phyloP scores from a whole-genome alignment of 495 filamentous ascomycete genomes.

The Geopyxis carbonaria region DNA sequence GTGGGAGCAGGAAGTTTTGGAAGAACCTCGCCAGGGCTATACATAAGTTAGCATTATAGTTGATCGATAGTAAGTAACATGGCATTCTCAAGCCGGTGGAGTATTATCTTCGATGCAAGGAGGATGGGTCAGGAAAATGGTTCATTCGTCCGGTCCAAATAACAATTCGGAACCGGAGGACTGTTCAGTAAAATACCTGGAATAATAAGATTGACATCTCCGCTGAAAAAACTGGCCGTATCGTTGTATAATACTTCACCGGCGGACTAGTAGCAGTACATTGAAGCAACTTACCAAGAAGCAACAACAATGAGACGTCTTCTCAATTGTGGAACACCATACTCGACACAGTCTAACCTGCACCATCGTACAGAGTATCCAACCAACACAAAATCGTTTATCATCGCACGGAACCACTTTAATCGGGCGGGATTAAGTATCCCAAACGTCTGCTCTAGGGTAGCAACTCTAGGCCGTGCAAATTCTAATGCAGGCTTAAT shows the following conservation, averaged over 20 bases:
- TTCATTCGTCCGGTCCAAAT: too few species aligned
- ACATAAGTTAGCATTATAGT: slow-evolving; percentile 1
- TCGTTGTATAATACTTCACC: too few species aligned
- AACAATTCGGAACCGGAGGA: too few species aligned
- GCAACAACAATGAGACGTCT: slow-evolving; percentile 61
- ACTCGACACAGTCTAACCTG: slow-evolving; percentile 36
- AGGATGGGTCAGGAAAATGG: too few species aligned
- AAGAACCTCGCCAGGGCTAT: slow-evolving; percentile 55
- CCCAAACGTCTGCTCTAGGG: slow-evolving; percentile 72
- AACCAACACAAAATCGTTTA: slow-evolving; percentile 44
- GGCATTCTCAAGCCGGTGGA: background rate
- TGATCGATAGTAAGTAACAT: slow-evolving; percentile 16
- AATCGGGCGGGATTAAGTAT: slow-evolving; percentile 34
- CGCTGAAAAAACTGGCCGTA: too few species aligned
- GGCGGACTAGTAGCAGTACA: background rate
- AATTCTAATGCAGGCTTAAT: slow-evolving; percentile 41
- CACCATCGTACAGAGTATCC: slow-evolving; percentile 54
- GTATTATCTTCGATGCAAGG: too few species aligned
- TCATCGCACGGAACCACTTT: slow-evolving; percentile 42
- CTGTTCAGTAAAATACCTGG: too few species aligned
- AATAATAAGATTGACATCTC: too few species aligned
- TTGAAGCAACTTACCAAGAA: slow-evolving; percentile 42
- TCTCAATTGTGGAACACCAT: slow-evolving; percentile 45
- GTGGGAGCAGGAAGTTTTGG: slow-evolving; percentile 53
- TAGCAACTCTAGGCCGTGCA: slow-evolving; percentile 52